phyloP scores from a whole-genome alignment of 2,329 filamentous ascomycete species.

The Magnaporthiopsis rhizophila region DNA sequence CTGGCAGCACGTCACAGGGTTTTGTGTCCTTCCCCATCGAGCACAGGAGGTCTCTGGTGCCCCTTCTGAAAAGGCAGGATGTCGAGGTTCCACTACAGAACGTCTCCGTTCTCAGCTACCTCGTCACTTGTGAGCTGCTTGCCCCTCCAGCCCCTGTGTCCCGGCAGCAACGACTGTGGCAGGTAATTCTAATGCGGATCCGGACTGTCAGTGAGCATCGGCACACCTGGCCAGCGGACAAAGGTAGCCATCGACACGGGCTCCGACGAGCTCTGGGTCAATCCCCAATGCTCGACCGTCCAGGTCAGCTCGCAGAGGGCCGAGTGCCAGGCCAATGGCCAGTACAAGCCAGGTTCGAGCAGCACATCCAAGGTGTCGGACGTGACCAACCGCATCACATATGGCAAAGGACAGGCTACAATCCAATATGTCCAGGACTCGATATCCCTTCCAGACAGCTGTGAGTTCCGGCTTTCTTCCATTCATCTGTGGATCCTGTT shows the following conservation, averaged over 20 bases:
- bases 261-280: slow-evolving; percentile 49
- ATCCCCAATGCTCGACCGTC: slow-evolving; percentile 44
- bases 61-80: slow-evolving; percentile 1
- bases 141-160: background rate
- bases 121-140: slow-evolving; percentile 1
- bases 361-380: slow-evolving; percentile 14
- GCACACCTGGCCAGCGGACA: slow-evolving; percentile 38
- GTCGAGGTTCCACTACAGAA: slow-evolving; percentile 11
- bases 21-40: slow-evolving; percentile 7
- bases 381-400: slow-evolving; percentile 16
- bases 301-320: slow-evolving; percentile 18
- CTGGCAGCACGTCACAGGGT: background rate
- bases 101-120: slow-evolving; percentile 9
- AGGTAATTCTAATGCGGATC: background rate
- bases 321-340: slow-evolving; percentile 32
- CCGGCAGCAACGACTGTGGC: background rate
- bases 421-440: slow-evolving; percentile 22
- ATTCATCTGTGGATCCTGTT: background rate
- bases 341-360: slow-evolving; percentile 24
- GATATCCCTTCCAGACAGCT: slow-evolving; percentile 20
- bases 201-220: slow-evolving; percentile 29
- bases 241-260: slow-evolving; percentile 44
- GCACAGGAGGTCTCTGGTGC: background rate
- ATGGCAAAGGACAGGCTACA: slow-evolving; percentile 22
- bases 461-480: slow-evolving; percentile 11